Evolutionary conservation across 495 filamentous ascomycete species (phyloP).

Genomic region (Aspergillus olivimuriae): DNA sequence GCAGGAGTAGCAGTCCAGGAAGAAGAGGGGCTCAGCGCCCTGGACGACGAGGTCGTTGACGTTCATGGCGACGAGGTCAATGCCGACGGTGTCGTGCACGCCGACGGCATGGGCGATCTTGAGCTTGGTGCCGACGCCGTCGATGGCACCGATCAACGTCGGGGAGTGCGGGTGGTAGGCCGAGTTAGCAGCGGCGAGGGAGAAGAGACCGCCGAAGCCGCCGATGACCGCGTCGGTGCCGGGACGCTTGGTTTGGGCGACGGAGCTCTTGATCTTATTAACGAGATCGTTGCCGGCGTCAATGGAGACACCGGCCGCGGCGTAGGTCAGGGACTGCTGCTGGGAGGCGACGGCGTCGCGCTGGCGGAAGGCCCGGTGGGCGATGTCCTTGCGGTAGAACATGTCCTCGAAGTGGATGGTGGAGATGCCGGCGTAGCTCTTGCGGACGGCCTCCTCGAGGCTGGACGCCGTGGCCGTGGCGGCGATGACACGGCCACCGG

Average conservation of each 20-base stretch:
- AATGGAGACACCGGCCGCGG: conserved; percentile 86
- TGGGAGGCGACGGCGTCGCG: conserved; percentile 28
- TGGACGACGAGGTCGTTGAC: conserved; percentile 96
- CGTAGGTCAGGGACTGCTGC: conserved; percentile 71
- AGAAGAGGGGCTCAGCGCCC: conserved; percentile 87
- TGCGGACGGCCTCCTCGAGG: conserved; percentile 72
- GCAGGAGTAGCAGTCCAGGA: conserved; percentile 95
- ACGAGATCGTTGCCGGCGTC: conserved; percentile 89
- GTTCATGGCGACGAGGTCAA: conserved; percentile 97
- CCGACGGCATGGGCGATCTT: conserved; percentile 84
- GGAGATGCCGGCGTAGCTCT: conserved; percentile 74
- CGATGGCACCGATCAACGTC: conserved; percentile 81
- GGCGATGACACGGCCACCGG: conserved; percentile 89
- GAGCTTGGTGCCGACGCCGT: conserved; percentile 94
- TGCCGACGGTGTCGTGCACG: conserved; percentile 88
- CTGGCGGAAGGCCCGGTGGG: conserved; percentile 52
- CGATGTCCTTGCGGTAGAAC: conserved; percentile 92
- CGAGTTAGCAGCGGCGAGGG: conserved; percentile 60
- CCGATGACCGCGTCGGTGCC: conserved; percentile 89
- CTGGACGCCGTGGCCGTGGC: conserved; percentile 68
- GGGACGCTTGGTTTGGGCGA: conserved; percentile 69
- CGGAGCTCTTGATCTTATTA: conserved; percentile 76
- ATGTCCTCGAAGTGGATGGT: conserved; percentile 81
- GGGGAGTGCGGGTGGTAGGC: conserved; percentile 66
- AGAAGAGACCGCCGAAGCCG: conserved; percentile 88